Percentiles rank a stretch among this genome's conserved stretches.
Conservation (phyloP, 805 yeast species). For the Wickerhamomyces strasburgensis region DNA sequence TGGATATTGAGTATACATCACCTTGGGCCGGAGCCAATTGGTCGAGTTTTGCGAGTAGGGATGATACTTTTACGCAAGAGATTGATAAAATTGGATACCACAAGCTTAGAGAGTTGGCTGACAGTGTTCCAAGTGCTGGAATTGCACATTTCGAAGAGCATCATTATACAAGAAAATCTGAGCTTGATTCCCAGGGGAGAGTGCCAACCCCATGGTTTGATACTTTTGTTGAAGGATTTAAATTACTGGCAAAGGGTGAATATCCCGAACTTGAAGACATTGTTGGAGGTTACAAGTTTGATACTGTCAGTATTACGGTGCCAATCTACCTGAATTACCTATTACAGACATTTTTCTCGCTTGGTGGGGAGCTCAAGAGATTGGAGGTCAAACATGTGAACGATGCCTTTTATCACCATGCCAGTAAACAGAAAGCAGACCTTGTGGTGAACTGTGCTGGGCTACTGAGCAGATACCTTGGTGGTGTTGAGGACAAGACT, state of each 20-base stretch:
- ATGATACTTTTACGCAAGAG: constrained; percentile 34
- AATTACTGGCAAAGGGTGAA: constrained; percentile 30
- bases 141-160: constrained; percentile 26
- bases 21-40: constrained; percentile 75
- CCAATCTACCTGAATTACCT: constrained; percentile 52
- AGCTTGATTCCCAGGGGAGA: constrained; percentile 13
- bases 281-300: constrained; percentile 43
- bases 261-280: constrained; percentile 15
- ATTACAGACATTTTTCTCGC: constrained; percentile 36
- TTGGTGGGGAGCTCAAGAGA: constrained; percentile 47
- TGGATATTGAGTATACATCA: constrained; percentile 49
- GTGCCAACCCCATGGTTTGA: constrained; percentile 44
- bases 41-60: constrained; percentile 49
- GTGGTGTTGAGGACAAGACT: constrained; percentile 40
- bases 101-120: constrained; percentile 41
- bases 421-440: constrained; percentile 37
- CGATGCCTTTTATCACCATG: constrained; percentile 44
- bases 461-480: constrained; percentile 37
- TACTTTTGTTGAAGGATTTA: constrained; percentile 35
- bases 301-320: constrained; percentile 56
- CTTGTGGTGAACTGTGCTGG: constrained; percentile 58
- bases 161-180: constrained; percentile 14
- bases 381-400: constrained; percentile 36
- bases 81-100: constrained; percentile 46
- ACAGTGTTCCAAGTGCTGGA: constrained; percentile 45